Base-by-base conservation (phyloP, 2,329 filamentous ascomycete genomes). In the Calonectria leucothoes region DNA sequence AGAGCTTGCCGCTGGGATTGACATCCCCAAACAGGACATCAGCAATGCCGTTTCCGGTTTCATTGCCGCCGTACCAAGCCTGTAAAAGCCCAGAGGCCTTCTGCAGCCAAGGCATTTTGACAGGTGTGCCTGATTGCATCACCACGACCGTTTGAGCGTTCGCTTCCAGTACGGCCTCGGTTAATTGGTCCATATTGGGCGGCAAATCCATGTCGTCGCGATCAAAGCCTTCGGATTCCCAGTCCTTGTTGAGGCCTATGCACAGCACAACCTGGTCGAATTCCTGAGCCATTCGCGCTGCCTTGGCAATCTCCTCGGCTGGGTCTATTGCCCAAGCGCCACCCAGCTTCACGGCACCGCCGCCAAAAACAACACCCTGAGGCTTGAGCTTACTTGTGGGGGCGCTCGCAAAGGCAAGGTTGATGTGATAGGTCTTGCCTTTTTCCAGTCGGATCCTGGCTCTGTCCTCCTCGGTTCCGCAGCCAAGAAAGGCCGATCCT, bases 401-500 rank as follows among this genome's bases (percentile, higher is more conserved):
- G 4, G 45, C 45, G 23, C 45, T 49, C 5, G 66, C 75, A 17
- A 64, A 71, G 2, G 64, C 51, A 20, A 77, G 67, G 4, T 52
- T 64, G 48, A 77, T 55, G 10, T 55, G 49, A 39, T 77, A 77
- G 5, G 6, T 69, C 27, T 77, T 65, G 27, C 75, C 75, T 4
- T 69, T 63, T 1, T 20, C 23, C 7, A 77, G 20, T 4, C 49
- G 14, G 20, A 55, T 64, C 1, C 29, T 17, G 2, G 78, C 80
- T 20, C 72, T 77, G 68, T 83, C 79, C 64, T 84, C 83, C 11
- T 79, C 74, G 3, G 82, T 82, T 3, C 83, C 83, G 27, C 77
- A 80, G n/a, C 80, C 78, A 55, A 86, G 81, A 70, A 85, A 85
- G 52, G 81, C 81, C 8, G 80, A 82, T n/a, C 82, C 84, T 27